A percentile compares a stretch with the other conserved stretches of the same genome.
phyloP scores from a whole-genome alignment of 257 asterid genomes.

The Nemophila menziesii region DNA sequence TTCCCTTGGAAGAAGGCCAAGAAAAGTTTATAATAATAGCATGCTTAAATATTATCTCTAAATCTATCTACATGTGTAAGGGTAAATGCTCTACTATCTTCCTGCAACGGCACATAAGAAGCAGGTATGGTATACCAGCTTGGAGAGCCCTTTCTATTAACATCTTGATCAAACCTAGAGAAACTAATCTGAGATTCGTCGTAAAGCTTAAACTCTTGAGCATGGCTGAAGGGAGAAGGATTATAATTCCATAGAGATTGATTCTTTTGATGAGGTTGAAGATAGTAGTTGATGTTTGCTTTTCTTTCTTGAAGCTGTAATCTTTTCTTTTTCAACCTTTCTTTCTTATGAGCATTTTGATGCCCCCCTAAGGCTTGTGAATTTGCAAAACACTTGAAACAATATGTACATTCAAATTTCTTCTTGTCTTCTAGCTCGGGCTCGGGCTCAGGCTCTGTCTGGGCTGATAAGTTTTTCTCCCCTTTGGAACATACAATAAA shows the following conservation, averaged over 20 bases:
- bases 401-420: conserved; percentile 77
- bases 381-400: conserved; percentile 56
- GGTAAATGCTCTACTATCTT: conserved; percentile 25
- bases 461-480: conserved; percentile 7
- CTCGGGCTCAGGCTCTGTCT: not conserved
- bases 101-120: conserved; percentile 16
- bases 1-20: conserved; percentile 26
- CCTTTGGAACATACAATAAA: conserved; percentile 42
- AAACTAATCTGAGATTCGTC: conserved; percentile 63
- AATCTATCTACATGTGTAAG: conserved; percentile 24
- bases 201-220: conserved; percentile 19
- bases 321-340: conserved; percentile 74
- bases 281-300: conserved; percentile 46
- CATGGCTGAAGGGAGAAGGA: conserved; percentile 21
- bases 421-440: conserved; percentile 20
- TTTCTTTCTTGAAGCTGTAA: conserved; percentile 72
- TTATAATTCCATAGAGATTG: conserved; percentile 41
- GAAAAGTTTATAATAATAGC: conserved; percentile 12
- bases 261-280: conserved; percentile 38
- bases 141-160: conserved; percentile 9
- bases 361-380: conserved; percentile 96
- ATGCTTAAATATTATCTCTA: conserved; percentile 17
- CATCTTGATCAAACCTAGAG: conserved; percentile 15
- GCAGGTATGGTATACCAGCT: conserved; percentile 20
- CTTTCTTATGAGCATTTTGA: conserved; percentile 95